phyloP scores from a whole-genome alignment of 352 stramenopile genomes.

The Globisporangium radiosum region DNA sequence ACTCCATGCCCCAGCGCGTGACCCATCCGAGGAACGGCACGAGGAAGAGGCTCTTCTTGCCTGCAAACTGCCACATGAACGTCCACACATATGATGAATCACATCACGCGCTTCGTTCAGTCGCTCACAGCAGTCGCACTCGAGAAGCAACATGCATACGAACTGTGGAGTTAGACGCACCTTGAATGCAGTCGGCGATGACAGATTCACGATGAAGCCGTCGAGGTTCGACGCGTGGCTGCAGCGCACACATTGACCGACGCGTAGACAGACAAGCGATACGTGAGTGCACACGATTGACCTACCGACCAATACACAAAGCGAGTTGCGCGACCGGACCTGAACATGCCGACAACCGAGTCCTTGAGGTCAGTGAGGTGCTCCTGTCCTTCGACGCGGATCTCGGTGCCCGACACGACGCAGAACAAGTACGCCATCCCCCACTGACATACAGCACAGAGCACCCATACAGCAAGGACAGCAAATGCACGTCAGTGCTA shows the following conservation, averaged over 20 bases:
- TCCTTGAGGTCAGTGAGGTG: conserved; percentile 47
- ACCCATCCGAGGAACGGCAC: conserved; percentile 73
- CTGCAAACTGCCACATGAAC: conserved; percentile 44
- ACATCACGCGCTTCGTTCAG: too few species aligned
- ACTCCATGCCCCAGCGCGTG: conserved; percentile 68
- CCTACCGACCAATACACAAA: not conserved
- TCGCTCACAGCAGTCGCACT: too few species aligned
- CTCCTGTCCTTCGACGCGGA: conserved; percentile 39
- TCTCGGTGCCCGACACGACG: conserved; percentile 41
- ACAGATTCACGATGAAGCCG: conserved; percentile 74
- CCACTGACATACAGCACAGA: conserved; percentile 7
- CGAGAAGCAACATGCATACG: too few species aligned
- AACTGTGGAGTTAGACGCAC: conserved; percentile 10
- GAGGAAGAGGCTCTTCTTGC: conserved; percentile 83
- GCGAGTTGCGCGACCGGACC: conserved; percentile 19
- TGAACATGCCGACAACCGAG: conserved; percentile 81
- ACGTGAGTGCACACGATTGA: too few species aligned
- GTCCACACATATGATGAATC: not conserved
- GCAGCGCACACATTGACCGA: not conserved
- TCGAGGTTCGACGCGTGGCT: conserved; percentile 82
- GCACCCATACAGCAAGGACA: not conserved
- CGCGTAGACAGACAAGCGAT: not conserved
- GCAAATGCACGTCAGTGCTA: not conserved
- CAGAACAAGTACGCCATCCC: conserved; percentile 33
- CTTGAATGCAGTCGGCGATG: conserved; percentile 65